Conservation (phyloP, 2,329 filamentous ascomycete genomes). For the Parastagonospora nodorum region DNA sequence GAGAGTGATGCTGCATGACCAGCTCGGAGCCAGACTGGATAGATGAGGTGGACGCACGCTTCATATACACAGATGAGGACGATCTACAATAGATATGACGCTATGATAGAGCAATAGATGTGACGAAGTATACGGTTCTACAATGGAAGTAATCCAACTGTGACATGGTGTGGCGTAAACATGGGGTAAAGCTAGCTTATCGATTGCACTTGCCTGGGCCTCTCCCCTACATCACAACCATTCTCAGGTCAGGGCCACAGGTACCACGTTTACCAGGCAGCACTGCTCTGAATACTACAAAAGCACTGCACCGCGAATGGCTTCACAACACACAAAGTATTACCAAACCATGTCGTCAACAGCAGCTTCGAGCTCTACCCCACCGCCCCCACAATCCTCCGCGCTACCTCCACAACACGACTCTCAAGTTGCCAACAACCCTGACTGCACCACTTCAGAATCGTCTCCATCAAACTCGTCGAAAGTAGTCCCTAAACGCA, state of each 20-base stretch:
- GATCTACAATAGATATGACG: too few species aligned
- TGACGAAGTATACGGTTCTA: too few species aligned
- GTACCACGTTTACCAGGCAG: neutral
- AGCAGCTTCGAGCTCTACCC: constrained; percentile 11
- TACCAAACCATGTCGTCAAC: constrained; percentile 3
- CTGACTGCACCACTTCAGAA: neutral
- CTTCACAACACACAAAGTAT: neutral
- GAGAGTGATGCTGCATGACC: neutral
- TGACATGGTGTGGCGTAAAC: too few species aligned
- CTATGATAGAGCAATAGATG: too few species aligned
- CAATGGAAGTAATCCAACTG: too few species aligned
- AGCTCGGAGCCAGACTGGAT: too few species aligned
- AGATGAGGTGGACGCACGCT: too few species aligned
- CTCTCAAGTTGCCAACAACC: constrained; percentile 1
- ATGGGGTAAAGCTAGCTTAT: neutral
- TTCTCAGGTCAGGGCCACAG: neutral
- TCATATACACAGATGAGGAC: too few species aligned
- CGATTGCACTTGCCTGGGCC: neutral
- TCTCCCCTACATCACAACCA: neutral
- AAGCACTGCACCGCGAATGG: neutral
- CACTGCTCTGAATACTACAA: neutral
- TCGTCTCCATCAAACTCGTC: constrained; percentile 2
- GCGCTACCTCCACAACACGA: constrained; percentile 27
- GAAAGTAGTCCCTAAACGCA: constrained; percentile 37
- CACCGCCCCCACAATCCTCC: constrained; percentile 36